Base-by-base conservation (phyloP, 306 rosid genomes). In the Prunus mongolica region DNA sequence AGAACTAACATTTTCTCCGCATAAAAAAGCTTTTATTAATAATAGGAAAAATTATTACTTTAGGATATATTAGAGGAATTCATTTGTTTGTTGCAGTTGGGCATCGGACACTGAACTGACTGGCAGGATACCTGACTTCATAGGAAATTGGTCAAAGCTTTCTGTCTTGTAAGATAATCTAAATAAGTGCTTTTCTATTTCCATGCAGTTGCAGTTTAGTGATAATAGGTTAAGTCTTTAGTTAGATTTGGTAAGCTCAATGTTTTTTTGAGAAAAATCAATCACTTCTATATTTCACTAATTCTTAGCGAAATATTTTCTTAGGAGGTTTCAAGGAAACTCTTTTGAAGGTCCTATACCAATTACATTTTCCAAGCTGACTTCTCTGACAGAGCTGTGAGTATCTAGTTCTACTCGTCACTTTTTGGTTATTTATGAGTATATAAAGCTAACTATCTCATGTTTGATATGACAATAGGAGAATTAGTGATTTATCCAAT, bases 281-380 rank as follows among this genome's bases (percentile, higher is more conserved):
- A 28, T 69, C 18, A 27, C 61, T 25, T 32, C 4, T 47, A 15
- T 65, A 19, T 56, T 65, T 27, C 34, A 12, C 65, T 66, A 22
- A 7, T 46, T 3, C 28, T 5, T 28, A 24, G 22, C 34, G 81
- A 60, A 51, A 50, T 79, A 51, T 56, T 71, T 65, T 74, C 25
- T 27, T 38, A 93, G 98, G 96, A 88, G 89, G 82, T 69, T 93
- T 81, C 88, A 93, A 76, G 98, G 98, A 16, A 93, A 93, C 86
- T 84, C 92, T 71, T 91, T 93, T 27, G 76, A 81, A 78, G 90
- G 96, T 56, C 82, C 89, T 25, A 86, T 91, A 83, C 96, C 98
- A 44, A 68, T 84, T 0, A 74, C 94, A 14, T 82, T 93, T 76
- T 88, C 89, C 60, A 90, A 84, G 79, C 82, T 93, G 87, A 88